Evolutionary conservation across 345 rosid species (phyloP), one percentile per base, ranked within the genome.

Genomic region (Geranium brycei): DNA sequence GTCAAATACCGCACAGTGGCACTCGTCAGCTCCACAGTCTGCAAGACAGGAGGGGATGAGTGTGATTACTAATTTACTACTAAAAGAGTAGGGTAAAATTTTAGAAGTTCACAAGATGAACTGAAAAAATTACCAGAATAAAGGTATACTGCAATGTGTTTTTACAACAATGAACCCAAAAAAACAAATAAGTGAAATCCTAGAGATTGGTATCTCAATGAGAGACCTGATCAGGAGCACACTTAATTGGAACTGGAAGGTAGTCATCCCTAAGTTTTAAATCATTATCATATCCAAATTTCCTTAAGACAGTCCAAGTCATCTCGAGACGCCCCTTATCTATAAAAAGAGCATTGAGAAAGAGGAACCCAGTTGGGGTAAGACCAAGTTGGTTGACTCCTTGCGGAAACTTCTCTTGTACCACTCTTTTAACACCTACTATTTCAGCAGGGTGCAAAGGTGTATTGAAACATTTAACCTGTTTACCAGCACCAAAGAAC

Each of bases 321-420:
- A 89, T 83, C 78, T 89, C 96, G 66, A 81, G 79, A 40, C 87
- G 89, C 38, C 96, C 91, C 72, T 78, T 86, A 59, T 89, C 93
- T 62, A 89, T 87, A 65, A 89, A 89, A 69, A 89, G 89, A 59
- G 91, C 72, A 78, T 83, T 87, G 57, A 89, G 87, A 69, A 78
- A 85, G 35, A 85, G 76, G 73, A 89, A 89, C 0, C 93, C 93
- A 57, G 82, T 82, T 53, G 82, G 80, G 38, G 93, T 89, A 74
- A 89, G 91, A 70, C 96, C 96, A 58, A 83, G 77, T 62, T 87
- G 86, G 61, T 78, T 82, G 64, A 89, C 93, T 74, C 93, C 96
- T 65, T 81, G 86, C 32, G 75, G 82, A 72, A 78, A 77, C 78
- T 87, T 87, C 69, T 89, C 93, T 79, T 89, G 89, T 40, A 87